Percentiles rank a stretch among this genome's conserved stretches.
Evolutionary conservation across 2,329 filamentous ascomycete species (phyloP).

Genomic region (Pseudocercospora macadamiae): DNA sequence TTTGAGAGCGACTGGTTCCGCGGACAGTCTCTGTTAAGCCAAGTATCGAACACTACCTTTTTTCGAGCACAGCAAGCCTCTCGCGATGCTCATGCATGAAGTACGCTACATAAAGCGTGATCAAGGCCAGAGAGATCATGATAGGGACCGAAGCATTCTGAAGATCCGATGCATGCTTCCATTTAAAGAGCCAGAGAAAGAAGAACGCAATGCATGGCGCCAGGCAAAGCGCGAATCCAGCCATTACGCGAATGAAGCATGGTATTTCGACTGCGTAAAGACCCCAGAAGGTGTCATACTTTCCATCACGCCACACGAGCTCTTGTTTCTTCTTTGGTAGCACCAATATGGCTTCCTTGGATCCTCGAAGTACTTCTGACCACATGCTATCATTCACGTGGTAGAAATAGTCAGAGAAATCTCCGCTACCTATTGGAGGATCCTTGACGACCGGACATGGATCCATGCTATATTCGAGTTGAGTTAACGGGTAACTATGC

Average conservation of each 20-base stretch:
- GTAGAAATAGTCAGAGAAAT: constrained; percentile 8
- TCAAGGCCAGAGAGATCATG: constrained; percentile 10
- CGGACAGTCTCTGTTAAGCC: too few species aligned
- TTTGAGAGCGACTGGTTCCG: too few species aligned
- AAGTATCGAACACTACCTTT: too few species aligned
- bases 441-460: background rate
- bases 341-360: background rate
- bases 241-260: background rate
- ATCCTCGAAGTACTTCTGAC: background rate
- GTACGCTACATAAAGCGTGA: background rate
- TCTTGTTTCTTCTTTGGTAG: background rate
- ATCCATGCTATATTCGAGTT: background rate
- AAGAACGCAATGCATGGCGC: constrained; percentile 10
- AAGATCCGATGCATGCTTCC: constrained; percentile 7
- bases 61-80: background rate
- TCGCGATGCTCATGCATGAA: background rate
- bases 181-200: constrained; percentile 15
- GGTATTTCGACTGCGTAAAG: constrained; percentile 9
- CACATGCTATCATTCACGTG: background rate
- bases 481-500: background rate
- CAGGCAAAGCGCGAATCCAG: background rate
- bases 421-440: background rate
- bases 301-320: background rate
- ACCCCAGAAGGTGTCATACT: constrained; percentile 10
- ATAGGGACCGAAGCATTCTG: constrained; percentile 13